phyloP scores from a whole-genome alignment of 768 basidiomycete genomes.

The Rickenella mellea region DNA sequence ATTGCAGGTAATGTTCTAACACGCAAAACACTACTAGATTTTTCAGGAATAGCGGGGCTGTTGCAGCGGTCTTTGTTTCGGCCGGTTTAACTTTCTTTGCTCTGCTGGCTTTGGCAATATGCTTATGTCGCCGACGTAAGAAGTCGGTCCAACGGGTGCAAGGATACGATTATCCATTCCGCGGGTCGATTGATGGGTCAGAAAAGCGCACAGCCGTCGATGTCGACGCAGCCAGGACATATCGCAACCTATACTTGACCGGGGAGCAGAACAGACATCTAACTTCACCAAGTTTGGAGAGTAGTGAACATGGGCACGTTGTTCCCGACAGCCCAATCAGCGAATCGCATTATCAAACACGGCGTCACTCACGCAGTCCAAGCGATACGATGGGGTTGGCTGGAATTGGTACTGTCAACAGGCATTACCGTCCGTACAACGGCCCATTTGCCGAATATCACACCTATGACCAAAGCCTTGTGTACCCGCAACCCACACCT shows the following conservation, averaged over 20 bases:
- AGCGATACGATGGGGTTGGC: slow-evolving; percentile 4
- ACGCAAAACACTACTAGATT: slow-evolving; percentile 31
- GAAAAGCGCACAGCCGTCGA: too few species aligned
- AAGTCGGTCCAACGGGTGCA: slow-evolving; percentile 9
- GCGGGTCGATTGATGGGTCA: too few species aligned
- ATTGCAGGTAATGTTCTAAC: not conserved
- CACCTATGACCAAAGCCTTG: slow-evolving; percentile 2
- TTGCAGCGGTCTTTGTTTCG: slow-evolving; percentile 66
- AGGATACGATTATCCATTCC: too few species aligned
- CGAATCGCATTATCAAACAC: too few species aligned
- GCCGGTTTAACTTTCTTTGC: slow-evolving; percentile 48
- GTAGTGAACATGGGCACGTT: too few species aligned
- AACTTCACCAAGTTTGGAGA: too few species aligned
- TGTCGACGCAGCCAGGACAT: too few species aligned
- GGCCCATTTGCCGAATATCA: not conserved
- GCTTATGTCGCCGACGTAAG: slow-evolving; percentile 15
- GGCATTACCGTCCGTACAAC: not conserved
- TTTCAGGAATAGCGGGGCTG: slow-evolving; percentile 56
- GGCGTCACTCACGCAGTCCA: too few species aligned
- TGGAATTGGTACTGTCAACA: not conserved
- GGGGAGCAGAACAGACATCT: too few species aligned
- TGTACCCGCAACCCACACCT: slow-evolving; percentile 8
- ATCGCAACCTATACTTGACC: too few species aligned
- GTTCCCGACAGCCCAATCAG: too few species aligned
- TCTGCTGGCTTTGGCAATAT: slow-evolving; percentile 1